A percentile compares a stretch with the other conserved stretches of the same genome.
These are phyloP conservation scores for Phyllosticta citriasiana DNA, from an alignment of 2,329 filamentous ascomycete species.

Conservation along the genomic window DNA sequence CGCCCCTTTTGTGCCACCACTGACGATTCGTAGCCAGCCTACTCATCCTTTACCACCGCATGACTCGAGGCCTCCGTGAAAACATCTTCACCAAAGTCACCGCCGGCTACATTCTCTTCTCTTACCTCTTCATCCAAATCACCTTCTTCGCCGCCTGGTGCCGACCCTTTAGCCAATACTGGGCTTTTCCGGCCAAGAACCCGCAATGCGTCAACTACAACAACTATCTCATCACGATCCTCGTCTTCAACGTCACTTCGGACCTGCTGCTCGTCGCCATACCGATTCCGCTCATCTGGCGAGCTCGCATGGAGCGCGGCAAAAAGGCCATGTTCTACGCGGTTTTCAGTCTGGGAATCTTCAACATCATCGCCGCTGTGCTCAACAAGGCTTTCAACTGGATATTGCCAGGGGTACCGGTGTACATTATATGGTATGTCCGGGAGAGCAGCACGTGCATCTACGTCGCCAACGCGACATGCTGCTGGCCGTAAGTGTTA, in stretches of 20 bases:
- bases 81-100: slow-evolving; percentile 10
- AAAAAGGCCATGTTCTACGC: slow-evolving; percentile 13
- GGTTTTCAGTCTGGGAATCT: slow-evolving; percentile 38
- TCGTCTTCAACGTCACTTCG: slow-evolving; percentile 14
- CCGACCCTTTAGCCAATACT: slow-evolving; percentile 14
- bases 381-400: slow-evolving; percentile 43
- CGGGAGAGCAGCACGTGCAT: slow-evolving; percentile 39
- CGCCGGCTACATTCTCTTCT: slow-evolving; percentile 11
- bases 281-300: slow-evolving; percentile 11
- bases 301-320: slow-evolving; percentile 9
- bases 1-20: background rate
- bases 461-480: slow-evolving; percentile 40
- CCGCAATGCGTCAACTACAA: slow-evolving; percentile 12
- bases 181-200: slow-evolving; percentile 11
- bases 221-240: slow-evolving; percentile 12
- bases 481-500: slow-evolving; percentile 32
- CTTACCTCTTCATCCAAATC: slow-evolving; percentile 13
- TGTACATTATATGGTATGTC: slow-evolving; percentile 42
- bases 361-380: slow-evolving; percentile 39
- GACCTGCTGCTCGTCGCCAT: slow-evolving; percentile 13
- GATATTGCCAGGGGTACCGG: slow-evolving; percentile 32
- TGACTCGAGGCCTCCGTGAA: slow-evolving; percentile 6
- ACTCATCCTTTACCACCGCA: slow-evolving; percentile 9
- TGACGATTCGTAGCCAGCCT: background rate
- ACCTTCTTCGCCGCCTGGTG: slow-evolving; percentile 13